Percentiles rank a stretch among this genome's conserved stretches.
Evolutionary conservation across 306 rosid genomes (phyloP).

Genomic region (Corylus avellana): DNA sequence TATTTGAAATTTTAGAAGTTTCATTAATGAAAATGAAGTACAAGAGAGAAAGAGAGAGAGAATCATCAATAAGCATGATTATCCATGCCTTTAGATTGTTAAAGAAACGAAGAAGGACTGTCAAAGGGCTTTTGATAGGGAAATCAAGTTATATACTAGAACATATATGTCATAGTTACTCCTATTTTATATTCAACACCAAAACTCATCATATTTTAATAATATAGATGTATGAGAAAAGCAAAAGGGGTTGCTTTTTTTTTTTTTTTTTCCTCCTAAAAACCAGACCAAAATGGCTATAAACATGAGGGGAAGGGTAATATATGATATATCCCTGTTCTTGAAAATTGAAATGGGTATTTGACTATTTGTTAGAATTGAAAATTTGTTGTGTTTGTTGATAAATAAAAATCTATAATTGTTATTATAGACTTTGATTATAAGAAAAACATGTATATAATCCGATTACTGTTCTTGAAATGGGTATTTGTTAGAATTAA

Average conservation of each 20-base stretch:
- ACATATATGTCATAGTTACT: neutral
- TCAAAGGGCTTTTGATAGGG: neutral
- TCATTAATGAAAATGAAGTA: neutral
- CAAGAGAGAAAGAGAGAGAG: neutral
- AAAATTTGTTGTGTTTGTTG: too few relatives aligned
- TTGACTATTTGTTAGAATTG: too few relatives aligned
- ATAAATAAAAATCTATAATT: too few relatives aligned
- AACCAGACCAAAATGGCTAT: neutral
- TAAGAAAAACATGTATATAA: too few relatives aligned
- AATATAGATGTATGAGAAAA: slow-evolving; percentile 2
- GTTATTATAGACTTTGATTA: too few relatives aligned
- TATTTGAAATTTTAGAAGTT: neutral
- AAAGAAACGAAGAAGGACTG: neutral
- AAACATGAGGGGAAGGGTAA: neutral
- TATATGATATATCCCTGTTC: too few relatives aligned
- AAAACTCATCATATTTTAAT: neutral
- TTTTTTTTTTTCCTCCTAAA: neutral
- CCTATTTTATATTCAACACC: neutral
- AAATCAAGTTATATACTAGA: neutral
- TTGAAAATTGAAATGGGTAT: too few relatives aligned
- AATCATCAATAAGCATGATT: neutral
- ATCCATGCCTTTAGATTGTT: neutral
- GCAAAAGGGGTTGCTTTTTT: neutral
- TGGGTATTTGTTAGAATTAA: too few relatives aligned
- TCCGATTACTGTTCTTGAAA: too few relatives aligned